Evolutionary conservation across 164 flowering plant genomes (phyloP), one percentile per base, ranked within the genome.

Genomic region (Akebia trifoliata): DNA sequence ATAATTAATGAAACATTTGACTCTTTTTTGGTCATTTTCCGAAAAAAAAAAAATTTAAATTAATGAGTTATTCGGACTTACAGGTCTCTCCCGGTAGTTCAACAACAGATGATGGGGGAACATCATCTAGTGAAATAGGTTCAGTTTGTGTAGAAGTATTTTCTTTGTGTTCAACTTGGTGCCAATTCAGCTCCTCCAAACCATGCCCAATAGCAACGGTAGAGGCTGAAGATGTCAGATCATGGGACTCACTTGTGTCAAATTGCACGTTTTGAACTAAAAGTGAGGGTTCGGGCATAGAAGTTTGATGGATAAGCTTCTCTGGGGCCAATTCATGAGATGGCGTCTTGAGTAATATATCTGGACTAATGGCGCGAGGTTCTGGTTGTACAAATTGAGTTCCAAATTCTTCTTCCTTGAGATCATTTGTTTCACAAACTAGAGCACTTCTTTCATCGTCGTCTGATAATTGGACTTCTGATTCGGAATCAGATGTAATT

Each of bases 401-500:
- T 31, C 36, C n/a, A 34, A 47, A 47, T n/a, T 62, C 66, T 36
- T 58, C 66, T 36, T 58, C 55, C 44, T 53, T 59, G 11, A 14
- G 15, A 29, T 52, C 66, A 60, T 42, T 36, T 5, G 9, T 57
- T 40, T 57, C 68, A 52, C 4, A 37, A 59, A 43, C 47, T 12
- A 59, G 36, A 37, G 60, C 32, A 8, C 39, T 65, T 34, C 31
- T 70, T 76, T 82, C 85, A 39, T 50, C 44, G 22, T 85, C 77
- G 32, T 84, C 89, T 28, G 83, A 81, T 32, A 72, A 47, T 28
- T 65, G 80, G 51, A 77, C 45, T 63, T 86, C 97, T 2, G 87
- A 76, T 57, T 86, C 97, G 29, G 85, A 60, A 61, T 81, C 90
- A 53, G 90, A 84, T 18, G 64, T 60, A 26, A 81, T 57, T 61